Evolutionary conservation across 331 rosid species (phyloP), one percentile per base, ranked within the genome.

Genomic region (Quercus phellos): DNA sequence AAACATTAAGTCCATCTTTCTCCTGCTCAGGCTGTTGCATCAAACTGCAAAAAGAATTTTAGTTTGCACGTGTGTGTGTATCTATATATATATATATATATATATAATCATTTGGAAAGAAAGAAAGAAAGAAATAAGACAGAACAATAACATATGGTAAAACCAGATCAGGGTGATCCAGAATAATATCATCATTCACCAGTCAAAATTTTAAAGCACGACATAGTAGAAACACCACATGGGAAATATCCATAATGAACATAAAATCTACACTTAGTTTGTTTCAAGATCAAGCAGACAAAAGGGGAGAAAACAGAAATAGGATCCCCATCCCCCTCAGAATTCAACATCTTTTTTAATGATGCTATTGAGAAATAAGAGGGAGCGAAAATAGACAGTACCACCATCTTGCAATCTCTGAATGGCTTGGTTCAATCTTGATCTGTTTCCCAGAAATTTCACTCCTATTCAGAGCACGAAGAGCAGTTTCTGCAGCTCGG

Each of bases 391-490:
- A 77, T 63, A 79, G 73, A 53, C 42, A 51, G 22, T 85, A 85
- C 88, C 86, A 81, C 88, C 87, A 70, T 79, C 84, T 86, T 66
- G 77, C 77, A 69, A 75, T 80, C 80, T 86, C 82, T 66, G 88
- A 89, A 80, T 75, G 80, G 71, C 92, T 84, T n/a, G 89, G 88
- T 79, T 92, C 95, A 83, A 90, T 89, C 85, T 84, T 88, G 84
- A 92, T 88, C 88, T 85, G 93, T 81, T 84, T 92, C 76, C 93
- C 93, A 88, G 93, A 85, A 84, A 90, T 84, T 75, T 89, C 88
- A 64, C 85, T 87, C 78, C 84, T 83, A 74, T 86, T 83, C 87
- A 88, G 77, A 29, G 85, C 93, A 60, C 78, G 78, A 55, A 89
- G 87, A 78, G 97, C 87, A 84, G 89, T 83, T 88, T 90, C 95